Evolutionary conservation across 306 rosid species (phyloP), one percentile per base, ranked within the genome.

Genomic region (Purshia tridentata): DNA sequence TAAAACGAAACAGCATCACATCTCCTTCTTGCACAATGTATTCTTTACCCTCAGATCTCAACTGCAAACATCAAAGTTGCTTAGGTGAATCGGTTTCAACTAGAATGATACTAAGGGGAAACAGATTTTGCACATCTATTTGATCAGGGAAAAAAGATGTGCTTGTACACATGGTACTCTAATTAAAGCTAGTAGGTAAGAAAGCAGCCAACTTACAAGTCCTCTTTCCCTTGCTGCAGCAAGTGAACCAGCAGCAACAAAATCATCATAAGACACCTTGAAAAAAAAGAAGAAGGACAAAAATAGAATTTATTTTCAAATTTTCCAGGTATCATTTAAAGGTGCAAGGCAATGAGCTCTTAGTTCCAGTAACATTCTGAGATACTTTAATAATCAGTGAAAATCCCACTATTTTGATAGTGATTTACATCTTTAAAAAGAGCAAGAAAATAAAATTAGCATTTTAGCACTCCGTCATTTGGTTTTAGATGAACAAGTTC

Each of bases 1-100:
- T 94, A 87, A 94, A 94, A 39, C 98, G 96, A 69, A 91, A 91
- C 82, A 94, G 78, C 98, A 94, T 91, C 62, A 94, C 95, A 81
- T 94, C 98, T 78, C 95, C 97, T 87, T 91, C 98, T 79, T 73
- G 91, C 53, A 94, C 98, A 80, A 86, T 60, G 77, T 94, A 94
- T 16, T 89, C 98, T 85, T 94, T 94, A 67, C 96, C 98, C 90
- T 94, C 95, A 45, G 96, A 88, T 85, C 96, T 83, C 88, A 91
- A 83, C 98, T 94, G 92, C 88, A 88, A 76, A 82, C 22, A 78
- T 23, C 41, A 55, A 67, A 50, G 67, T 40, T 65, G 48, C 7
- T 41, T 19, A 44, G 44, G 39, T 9, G 72, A 52, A 5, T 63
- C 8, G 9, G 53, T 42, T 12, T 40, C 22, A 62, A 40, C 46